These are phyloP conservation scores for Cichorium intybus DNA, from an alignment of 140 eudicot genomes.

Conservation along the genomic window DNA sequence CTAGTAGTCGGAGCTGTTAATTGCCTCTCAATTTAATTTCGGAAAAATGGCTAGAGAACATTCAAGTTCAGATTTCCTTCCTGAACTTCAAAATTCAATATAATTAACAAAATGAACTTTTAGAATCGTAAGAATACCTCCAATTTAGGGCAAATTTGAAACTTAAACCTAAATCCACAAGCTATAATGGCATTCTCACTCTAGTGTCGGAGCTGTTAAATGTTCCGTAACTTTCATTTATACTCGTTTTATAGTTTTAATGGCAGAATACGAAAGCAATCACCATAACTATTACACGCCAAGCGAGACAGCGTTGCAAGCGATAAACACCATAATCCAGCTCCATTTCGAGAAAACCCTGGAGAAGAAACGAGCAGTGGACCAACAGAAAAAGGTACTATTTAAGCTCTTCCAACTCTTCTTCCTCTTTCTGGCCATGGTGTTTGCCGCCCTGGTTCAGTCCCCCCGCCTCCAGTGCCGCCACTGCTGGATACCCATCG, in stretches of 20 bases:
- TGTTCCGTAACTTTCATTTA: neutral
- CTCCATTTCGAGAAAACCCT: slow-evolving; percentile 94
- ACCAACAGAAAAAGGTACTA: slow-evolving; percentile 73
- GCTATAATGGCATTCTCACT: no score
- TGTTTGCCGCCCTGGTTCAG: slow-evolving; percentile 43
- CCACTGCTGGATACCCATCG: slow-evolving; percentile 85
- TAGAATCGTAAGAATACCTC: neutral
- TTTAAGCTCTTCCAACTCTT: slow-evolving; percentile 65
- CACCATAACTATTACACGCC: slow-evolving; percentile 28
- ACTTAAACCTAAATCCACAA: no score
- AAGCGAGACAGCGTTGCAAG: slow-evolving; percentile 61
- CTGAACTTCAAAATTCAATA: no score
- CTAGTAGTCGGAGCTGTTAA: no score
- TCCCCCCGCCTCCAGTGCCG: slow-evolving; percentile 64
- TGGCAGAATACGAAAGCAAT: slow-evolving; percentile 63
- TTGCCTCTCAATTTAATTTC: neutral
- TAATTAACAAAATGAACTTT: no score
- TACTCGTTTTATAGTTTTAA: slow-evolving; percentile 13
- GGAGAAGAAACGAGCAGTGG: slow-evolving; percentile 72
- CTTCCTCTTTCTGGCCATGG: slow-evolving; percentile 60
- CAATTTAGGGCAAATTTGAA: no score
- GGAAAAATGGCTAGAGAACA: neutral
- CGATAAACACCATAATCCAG: slow-evolving; percentile 76
- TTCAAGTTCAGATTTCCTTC: neutral
- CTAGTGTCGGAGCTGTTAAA: neutral